phyloP scores from a whole-genome alignment of 2,329 filamentous ascomycete genomes.

The Blumeria hordei region DNA sequence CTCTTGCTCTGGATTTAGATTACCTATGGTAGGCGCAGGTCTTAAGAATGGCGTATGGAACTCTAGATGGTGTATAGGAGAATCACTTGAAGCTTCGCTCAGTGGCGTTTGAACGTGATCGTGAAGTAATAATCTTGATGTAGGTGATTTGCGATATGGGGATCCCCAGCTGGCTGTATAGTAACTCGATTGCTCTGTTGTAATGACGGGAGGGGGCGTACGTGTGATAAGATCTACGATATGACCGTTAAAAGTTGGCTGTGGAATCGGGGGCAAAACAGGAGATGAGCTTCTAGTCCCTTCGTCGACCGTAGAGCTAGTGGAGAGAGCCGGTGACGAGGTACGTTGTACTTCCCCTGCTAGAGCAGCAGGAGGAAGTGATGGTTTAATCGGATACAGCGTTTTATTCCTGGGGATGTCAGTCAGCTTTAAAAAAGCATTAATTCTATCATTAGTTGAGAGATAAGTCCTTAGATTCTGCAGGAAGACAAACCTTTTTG shows the following conservation, averaged over 20 bases:
- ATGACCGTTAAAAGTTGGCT: constrained; percentile 31
- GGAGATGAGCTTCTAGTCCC: constrained; percentile 26
- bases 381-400: constrained; percentile 17
- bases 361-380: constrained; percentile 32
- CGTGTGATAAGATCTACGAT: constrained; percentile 29
- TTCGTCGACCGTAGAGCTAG: constrained; percentile 34
- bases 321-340: constrained; percentile 34
- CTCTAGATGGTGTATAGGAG: constrained; percentile 33
- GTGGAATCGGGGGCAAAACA: constrained; percentile 30
- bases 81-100: constrained; percentile 37
- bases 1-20: constrained; percentile 17
- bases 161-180: constrained; percentile 76
- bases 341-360: constrained; percentile 32
- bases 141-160: constrained; percentile 45
- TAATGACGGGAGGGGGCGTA: constrained; percentile 20
- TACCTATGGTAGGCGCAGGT: constrained; percentile 22
- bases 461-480: no score
- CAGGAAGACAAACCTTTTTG: constrained; percentile 11
- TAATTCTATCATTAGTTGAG: not conserved
- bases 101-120: constrained; percentile 25
- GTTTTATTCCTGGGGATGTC: constrained; percentile 5
- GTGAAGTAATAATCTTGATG: constrained; percentile 12
- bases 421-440: not conserved
- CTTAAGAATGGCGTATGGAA: constrained; percentile 38
- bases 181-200: constrained; percentile 18